phyloP scores from a whole-genome alignment of 371 early-diverging fungal species.

The Basidiobolus meristosporus region DNA sequence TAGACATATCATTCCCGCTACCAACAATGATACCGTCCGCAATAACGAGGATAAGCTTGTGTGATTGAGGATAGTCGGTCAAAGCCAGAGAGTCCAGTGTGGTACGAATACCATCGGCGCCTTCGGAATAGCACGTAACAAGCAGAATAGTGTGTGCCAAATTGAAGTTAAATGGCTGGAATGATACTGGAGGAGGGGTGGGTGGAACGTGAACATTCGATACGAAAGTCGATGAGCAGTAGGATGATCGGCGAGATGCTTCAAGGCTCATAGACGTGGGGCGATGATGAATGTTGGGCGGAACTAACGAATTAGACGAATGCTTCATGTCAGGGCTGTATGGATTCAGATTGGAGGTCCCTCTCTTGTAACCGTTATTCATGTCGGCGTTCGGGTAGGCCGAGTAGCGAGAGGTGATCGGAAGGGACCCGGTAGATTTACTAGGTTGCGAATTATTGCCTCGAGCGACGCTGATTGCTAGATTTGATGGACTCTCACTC shows the following conservation, averaged over 20 bases:
- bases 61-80: constrained; percentile 78
- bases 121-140: constrained; percentile 86
- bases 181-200: no score
- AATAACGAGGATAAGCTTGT: constrained; percentile 80
- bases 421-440: neutral
- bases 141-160: constrained; percentile 52
- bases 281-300: neutral
- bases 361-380: neutral
- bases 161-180: constrained; percentile 47
- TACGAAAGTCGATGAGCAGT: no score
- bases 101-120: constrained; percentile 67
- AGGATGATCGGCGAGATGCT: neutral
- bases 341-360: no score
- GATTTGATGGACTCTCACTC: constrained; percentile 18
- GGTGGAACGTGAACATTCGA: no score
- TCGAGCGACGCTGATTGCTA: neutral
- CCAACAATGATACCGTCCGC: constrained; percentile 77
- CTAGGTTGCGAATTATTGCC: no score
- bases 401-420: constrained; percentile 3
- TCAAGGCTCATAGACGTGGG: neutral
- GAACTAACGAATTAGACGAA: neutral
- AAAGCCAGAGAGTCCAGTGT: constrained; percentile 90
- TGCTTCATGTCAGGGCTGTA: no score
- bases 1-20: constrained; percentile 59
- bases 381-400: constrained; percentile 2